Conservation (phyloP, 129 eudicot genomes). For the Tagetes erecta region DNA sequence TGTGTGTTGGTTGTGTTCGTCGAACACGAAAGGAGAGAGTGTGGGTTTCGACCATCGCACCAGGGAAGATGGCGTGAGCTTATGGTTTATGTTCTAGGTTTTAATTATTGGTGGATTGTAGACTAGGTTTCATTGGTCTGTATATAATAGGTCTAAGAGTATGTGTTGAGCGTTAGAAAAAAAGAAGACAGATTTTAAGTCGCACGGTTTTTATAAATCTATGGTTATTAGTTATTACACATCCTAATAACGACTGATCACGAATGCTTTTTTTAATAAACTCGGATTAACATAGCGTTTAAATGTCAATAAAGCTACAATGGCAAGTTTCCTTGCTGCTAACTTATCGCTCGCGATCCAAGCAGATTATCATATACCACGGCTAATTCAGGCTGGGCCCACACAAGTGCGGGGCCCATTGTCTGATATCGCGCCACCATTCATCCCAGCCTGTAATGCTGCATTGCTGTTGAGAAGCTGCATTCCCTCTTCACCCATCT, state of each 20-base stretch:
- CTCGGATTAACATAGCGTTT: slow-evolving; percentile 21
- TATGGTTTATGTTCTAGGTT: no score
- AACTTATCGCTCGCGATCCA: slow-evolving; percentile 33
- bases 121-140: no score
- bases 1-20: no score
- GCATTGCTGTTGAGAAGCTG: slow-evolving; percentile 82
- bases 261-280: neutral
- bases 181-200: neutral
- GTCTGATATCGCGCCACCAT: slow-evolving; percentile 25
- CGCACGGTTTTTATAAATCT: neutral
- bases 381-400: slow-evolving; percentile 22
- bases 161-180: no score
- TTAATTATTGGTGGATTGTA: no score
- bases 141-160: no score
- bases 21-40: no score
- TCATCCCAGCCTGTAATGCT: slow-evolving; percentile 46
- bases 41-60: no score
- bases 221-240: neutral
- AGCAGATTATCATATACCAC: slow-evolving; percentile 24
- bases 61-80: no score
- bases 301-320: slow-evolving; percentile 33
- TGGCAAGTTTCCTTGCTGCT: slow-evolving; percentile 23
- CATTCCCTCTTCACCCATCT: slow-evolving; percentile 99
- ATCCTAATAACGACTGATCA: neutral
- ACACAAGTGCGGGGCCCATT: slow-evolving; percentile 41